phyloP scores from a whole-genome alignment of 2,329 filamentous ascomycete species.

The Chaetoscypha palmicola region DNA sequence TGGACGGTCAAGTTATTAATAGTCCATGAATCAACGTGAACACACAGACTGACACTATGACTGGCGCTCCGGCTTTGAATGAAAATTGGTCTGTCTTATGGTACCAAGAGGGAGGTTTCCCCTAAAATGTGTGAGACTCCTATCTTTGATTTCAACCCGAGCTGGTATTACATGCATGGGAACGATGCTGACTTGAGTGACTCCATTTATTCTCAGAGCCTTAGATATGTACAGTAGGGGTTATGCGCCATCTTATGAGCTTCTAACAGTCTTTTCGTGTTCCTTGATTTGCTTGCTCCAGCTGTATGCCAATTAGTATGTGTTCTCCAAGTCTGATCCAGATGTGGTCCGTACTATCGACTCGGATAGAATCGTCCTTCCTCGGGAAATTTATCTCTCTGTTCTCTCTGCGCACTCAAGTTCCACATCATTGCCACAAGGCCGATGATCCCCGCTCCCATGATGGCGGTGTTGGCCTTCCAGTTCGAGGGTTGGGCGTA shows the following conservation, averaged over 20 bases:
- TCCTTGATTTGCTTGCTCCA: constrained; percentile 68
- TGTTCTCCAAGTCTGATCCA: not conserved
- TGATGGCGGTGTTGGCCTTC: constrained; percentile 81
- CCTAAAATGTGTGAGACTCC: too few relatives aligned
- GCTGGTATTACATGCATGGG: too few relatives aligned
- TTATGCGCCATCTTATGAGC: too few relatives aligned
- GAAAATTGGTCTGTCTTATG: too few relatives aligned
- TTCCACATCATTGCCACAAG: constrained; percentile 63
- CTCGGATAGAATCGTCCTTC: constrained; percentile 74
- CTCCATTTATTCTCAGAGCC: constrained; percentile 19
- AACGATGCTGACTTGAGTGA: not conserved
- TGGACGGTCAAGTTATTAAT: too few relatives aligned
- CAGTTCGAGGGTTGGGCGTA: constrained; percentile 93
- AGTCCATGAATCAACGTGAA: too few relatives aligned
- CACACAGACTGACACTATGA: too few relatives aligned
- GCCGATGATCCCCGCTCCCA: constrained; percentile 60
- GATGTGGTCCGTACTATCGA: constrained; percentile 59
- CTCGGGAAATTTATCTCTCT: constrained; percentile 69
- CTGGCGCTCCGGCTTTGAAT: too few relatives aligned
- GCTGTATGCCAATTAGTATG: constrained; percentile 37
- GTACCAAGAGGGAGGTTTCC: too few relatives aligned
- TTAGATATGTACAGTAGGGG: constrained; percentile 28
- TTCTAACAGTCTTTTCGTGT: constrained; percentile 59
- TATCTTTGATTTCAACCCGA: too few relatives aligned
- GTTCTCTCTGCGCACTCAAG: constrained; percentile 66